These are phyloP conservation scores for Cladosporium halotolerans DNA, from an alignment of 2,329 filamentous ascomycete genomes.

Conservation along the genomic window DNA sequence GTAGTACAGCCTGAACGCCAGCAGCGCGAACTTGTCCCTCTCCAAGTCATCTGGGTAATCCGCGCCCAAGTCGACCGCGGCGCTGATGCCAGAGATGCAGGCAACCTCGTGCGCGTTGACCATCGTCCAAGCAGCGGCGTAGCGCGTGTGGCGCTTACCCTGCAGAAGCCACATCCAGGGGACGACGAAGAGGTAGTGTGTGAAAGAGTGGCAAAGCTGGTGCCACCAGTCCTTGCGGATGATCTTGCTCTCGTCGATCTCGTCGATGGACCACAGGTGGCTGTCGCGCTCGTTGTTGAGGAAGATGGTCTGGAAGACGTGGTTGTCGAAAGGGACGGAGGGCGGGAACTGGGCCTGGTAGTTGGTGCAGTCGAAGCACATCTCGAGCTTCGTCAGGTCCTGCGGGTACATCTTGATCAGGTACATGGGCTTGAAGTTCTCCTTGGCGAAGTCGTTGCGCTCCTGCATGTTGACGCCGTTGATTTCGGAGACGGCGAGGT, in stretches of 20 bases:
- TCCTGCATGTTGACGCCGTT: conserved; percentile 37
- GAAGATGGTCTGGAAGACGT: conserved; percentile 67
- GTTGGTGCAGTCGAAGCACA: conserved; percentile 68
- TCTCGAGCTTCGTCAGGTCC: conserved; percentile 52
- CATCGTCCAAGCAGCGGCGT: conserved; percentile 63
- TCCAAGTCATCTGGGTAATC: conserved; percentile 57
- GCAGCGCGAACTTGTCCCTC: conserved; percentile 54
- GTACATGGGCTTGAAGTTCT: conserved; percentile 59
- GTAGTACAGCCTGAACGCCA: conserved; percentile 58
- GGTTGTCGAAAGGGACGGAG: conserved; percentile 48
- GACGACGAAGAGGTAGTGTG: conserved; percentile 59
- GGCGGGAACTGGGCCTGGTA: conserved; percentile 66
- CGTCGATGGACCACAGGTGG: conserved; percentile 53
- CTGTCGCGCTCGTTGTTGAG: conserved; percentile 51
- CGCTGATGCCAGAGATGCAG: conserved; percentile 63
- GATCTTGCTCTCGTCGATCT: conserved; percentile 55
- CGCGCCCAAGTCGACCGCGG: conserved; percentile 62
- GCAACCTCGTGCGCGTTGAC: conserved; percentile 66
- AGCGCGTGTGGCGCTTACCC: conserved; percentile 56
- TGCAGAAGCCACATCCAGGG: conserved; percentile 69
- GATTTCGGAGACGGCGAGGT: conserved; percentile 39
- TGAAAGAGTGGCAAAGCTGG: conserved; percentile 58
- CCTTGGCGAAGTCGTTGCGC: conserved; percentile 41
- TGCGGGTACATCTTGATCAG: conserved; percentile 55
- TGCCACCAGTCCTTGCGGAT: conserved; percentile 64